Evolutionary conservation across 2,329 filamentous ascomycete species (phyloP).

Genomic region (Trichoderma polysporum): DNA sequence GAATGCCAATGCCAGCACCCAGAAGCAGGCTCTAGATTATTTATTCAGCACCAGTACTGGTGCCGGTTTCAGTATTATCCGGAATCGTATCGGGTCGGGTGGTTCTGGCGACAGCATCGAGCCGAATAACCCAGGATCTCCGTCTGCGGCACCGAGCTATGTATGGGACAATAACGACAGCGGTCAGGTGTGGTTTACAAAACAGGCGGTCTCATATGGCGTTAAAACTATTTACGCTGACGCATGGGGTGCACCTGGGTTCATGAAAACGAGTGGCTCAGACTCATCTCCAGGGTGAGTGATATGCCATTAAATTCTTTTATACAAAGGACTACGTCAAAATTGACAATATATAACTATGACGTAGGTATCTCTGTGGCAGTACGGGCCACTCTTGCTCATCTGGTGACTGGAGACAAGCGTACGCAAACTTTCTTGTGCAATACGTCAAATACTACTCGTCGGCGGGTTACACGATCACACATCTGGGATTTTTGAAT

Average conservation of each 20-base stretch:
- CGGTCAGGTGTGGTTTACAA: conserved; percentile 6
- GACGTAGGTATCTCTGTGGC: neutral
- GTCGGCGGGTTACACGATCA: conserved; percentile 4
- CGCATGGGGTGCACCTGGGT: conserved; percentile 11
- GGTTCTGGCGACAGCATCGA: conserved; percentile 9
- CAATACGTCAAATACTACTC: conserved; percentile 10
- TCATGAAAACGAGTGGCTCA: conserved; percentile 11
- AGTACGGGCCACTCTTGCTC: conserved; percentile 2
- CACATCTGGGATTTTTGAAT: conserved; percentile 8
- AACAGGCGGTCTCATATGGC: conserved; percentile 1
- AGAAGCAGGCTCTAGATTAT: conserved; percentile 6
- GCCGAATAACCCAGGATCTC: conserved; percentile 4
- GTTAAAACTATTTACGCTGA: conserved; percentile 1
- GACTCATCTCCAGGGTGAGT: conserved; percentile 2
- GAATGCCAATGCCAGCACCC: conserved; percentile 4
- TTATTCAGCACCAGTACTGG: conserved; percentile 7
- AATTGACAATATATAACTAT: neutral
- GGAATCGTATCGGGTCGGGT: conserved; percentile 8
- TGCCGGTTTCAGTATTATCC: conserved; percentile 7
- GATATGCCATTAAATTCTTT: neutral
- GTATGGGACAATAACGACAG: conserved; percentile 6
- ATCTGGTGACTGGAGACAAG: conserved; percentile 11
- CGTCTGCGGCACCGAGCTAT: neutral
- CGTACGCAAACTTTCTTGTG: conserved; percentile 11
- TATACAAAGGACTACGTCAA: neutral